Conservation (phyloP, 805 yeast species). For the Metschnikowia santaceciliae region DNA sequence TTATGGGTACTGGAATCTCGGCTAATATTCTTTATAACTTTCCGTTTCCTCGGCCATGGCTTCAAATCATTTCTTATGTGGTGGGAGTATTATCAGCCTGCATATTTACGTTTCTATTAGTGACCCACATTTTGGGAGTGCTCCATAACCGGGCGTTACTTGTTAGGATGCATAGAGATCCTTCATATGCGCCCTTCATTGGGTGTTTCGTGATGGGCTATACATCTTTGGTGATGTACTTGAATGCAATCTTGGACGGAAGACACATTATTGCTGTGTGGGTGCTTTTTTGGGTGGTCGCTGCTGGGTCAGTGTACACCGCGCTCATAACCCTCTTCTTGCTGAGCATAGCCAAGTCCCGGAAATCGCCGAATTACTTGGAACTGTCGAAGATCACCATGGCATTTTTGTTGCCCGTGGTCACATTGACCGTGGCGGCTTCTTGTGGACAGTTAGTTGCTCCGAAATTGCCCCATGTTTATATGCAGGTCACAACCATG, state of each 20-base stretch:
- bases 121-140: conserved; percentile 40
- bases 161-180: conserved; percentile 25
- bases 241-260: conserved; percentile 43
- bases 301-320: conserved; percentile 48
- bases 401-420: conserved; percentile 67
- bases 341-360: conserved; percentile 38
- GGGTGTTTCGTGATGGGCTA: conserved; percentile 84
- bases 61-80: conserved; percentile 51
- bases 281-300: conserved; percentile 73
- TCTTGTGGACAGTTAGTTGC: conserved; percentile 63
- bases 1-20: conserved; percentile 86
- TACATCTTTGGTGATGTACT: conserved; percentile 58
- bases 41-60: conserved; percentile 63
- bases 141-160: conserved; percentile 24
- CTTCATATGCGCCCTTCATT: conserved; percentile 54
- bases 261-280: conserved; percentile 49
- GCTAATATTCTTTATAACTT: conserved; percentile 57
- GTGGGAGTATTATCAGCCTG: conserved; percentile 58
- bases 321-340: conserved; percentile 60
- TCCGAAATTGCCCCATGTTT: conserved; percentile 37
- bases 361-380: conserved; percentile 22
- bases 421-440: conserved; percentile 71
- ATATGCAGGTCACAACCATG: conserved; percentile 49
- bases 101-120: conserved; percentile 41
- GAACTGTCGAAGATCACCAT: conserved; percentile 43